phyloP scores from a whole-genome alignment of 108 stramenopile species.

The Epipyxis sp. region DNA sequence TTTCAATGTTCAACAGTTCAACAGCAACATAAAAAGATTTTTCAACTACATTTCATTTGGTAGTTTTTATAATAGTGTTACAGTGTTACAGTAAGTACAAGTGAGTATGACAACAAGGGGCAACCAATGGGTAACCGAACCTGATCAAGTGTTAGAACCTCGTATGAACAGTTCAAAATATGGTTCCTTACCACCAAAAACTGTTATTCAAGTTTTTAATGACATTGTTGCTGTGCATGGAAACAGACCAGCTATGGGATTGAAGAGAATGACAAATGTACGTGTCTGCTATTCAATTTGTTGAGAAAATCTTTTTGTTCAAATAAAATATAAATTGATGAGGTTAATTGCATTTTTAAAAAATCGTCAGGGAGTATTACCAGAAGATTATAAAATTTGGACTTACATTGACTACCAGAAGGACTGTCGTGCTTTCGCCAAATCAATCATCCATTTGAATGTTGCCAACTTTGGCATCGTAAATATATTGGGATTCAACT shows the following conservation, averaged over 20 bases:
- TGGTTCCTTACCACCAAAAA: constrained; percentile 10
- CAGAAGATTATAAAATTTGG: background rate
- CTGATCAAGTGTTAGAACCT: background rate
- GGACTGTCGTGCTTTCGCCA: constrained; percentile 53
- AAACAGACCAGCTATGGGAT: constrained; percentile 39
- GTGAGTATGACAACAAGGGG: background rate
- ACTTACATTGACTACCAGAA: constrained; percentile 45
- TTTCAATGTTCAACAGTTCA: no score
- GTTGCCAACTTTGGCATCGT: constrained; percentile 59
- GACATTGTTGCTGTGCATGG: constrained; percentile 38
- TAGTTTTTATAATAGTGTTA: no score
- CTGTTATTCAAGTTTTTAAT: constrained; percentile 44
- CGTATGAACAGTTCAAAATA: background rate
- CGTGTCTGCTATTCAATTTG: constrained; percentile 12
- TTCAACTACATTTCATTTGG: no score
- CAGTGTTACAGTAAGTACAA: no score
- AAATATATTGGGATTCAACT: constrained; percentile 72
- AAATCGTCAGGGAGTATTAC: background rate
- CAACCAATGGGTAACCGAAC: constrained; percentile 11
- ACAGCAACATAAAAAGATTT: no score
- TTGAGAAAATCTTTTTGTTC: constrained; percentile 17
- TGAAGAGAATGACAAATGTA: constrained; percentile 36
- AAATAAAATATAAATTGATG: constrained; percentile 46
- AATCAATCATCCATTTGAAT: constrained; percentile 62
- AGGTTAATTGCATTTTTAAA: constrained; percentile 22